Conservation (phyloP, 2,329 filamentous ascomycete species). For the Fusarium goolgardi region DNA sequence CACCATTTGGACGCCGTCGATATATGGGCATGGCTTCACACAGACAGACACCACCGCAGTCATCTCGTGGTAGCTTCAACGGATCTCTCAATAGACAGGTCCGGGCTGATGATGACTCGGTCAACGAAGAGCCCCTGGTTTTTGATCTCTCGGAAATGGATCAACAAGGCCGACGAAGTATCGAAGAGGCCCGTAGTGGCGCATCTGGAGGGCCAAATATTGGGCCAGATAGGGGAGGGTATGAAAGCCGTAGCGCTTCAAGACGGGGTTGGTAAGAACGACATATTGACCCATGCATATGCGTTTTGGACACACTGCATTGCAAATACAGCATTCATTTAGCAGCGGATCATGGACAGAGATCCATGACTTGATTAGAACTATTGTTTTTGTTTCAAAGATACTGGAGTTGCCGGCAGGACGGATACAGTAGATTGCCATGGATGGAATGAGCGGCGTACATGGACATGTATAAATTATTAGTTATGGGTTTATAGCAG, state of each 20-base stretch:
- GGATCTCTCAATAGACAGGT: conserved; percentile 54
- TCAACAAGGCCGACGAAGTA: conserved; percentile 66
- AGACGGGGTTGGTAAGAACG: conserved; percentile 53
- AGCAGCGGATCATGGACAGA: not conserved
- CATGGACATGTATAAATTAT: conserved; percentile 28
- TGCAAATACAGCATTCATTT: conserved; percentile 18
- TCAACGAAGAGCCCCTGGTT: conserved; percentile 75
- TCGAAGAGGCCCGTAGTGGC: conserved; percentile 64
- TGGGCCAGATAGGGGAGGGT: conserved; percentile 55
- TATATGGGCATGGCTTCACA: conserved; percentile 59
- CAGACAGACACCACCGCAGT: conserved; percentile 58
- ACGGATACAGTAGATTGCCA: conserved; percentile 27
- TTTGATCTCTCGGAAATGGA: conserved; percentile 81
- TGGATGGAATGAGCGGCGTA: conserved; percentile 30
- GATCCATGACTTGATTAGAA: conserved; percentile 16
- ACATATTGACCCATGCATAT: conserved; percentile 17
- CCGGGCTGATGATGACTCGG: conserved; percentile 61
- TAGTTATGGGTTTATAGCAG: conserved; percentile 1
- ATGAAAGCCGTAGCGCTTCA: conserved; percentile 54
- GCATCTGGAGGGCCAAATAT: conserved; percentile 47
- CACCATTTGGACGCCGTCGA: conserved; percentile 60
- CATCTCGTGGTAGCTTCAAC: conserved; percentile 59
- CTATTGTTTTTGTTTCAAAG: conserved; percentile 26
- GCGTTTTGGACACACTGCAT: conserved; percentile 16
- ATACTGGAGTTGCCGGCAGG: conserved; percentile 30